Percentiles rank a stretch among this genome's conserved stretches.
Evolutionary conservation across 495 filamentous ascomycete species (phyloP).

Genomic region (Penicillium atrosanguineum): DNA sequence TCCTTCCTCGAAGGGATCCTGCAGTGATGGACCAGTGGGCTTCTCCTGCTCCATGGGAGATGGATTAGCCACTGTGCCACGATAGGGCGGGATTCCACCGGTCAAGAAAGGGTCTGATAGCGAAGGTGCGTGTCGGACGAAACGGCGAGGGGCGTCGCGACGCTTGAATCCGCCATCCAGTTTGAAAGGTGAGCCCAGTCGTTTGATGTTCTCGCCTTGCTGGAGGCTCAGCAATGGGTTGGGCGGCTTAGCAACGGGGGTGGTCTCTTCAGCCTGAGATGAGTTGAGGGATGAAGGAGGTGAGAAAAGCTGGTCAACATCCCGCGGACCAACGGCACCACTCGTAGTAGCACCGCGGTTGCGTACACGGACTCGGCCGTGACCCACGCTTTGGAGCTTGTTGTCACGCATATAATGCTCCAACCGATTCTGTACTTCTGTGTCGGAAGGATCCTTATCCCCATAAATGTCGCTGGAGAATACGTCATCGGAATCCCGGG

Average conservation of each 20-base stretch:
- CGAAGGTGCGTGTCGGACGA: conserved; percentile 38
- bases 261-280: conserved; percentile 31
- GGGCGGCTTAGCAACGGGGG: conserved; percentile 24
- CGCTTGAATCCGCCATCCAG: conserved; percentile 31
- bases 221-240: conserved; percentile 30
- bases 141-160: conserved; percentile 25
- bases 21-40: conserved; percentile 22
- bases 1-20: conserved; percentile 39
- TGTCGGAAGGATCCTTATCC: conserved; percentile 45
- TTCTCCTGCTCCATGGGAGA: conserved; percentile 21
- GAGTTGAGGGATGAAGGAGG: conserved; percentile 42
- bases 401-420: conserved; percentile 48
- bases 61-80: conserved; percentile 1
- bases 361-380: conserved; percentile 49
- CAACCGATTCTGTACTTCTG: conserved; percentile 46
- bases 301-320: conserved; percentile 49
- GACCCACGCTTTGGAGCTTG: conserved; percentile 41
- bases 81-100: conserved; percentile 21
- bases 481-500: conserved; percentile 53
- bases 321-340: conserved; percentile 36
- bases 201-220: conserved; percentile 40
- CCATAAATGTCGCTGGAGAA: conserved; percentile 41
- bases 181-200: conserved; percentile 54
- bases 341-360: conserved; percentile 48
- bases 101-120: conserved; percentile 43